Evolutionary conservation across 768 basidiomycete genomes (phyloP).

Genomic region (Russula brevipes): DNA sequence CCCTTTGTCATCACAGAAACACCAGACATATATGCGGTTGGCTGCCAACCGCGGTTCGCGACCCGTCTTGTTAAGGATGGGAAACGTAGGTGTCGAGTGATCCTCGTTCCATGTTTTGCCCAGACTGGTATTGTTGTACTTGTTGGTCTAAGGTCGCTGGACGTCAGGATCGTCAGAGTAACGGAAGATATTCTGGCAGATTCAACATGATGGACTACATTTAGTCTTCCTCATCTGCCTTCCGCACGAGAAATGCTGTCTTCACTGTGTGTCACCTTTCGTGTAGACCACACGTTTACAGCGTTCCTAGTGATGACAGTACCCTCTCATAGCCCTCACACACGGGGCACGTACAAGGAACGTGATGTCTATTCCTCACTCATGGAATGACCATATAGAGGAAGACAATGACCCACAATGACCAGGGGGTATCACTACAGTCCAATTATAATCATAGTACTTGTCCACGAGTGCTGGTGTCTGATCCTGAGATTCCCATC

Average conservation of each 20-base stretch:
- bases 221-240: background rate
- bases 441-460: too few relatives aligned
- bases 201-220: background rate
- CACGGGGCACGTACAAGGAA: background rate
- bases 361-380: background rate
- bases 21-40: conserved; percentile 89
- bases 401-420: too few relatives aligned
- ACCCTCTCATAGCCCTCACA: background rate
- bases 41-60: conserved; percentile 79
- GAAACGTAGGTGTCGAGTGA: conserved; percentile 25
- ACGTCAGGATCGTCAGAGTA: conserved; percentile 21
- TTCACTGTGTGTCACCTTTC: background rate
- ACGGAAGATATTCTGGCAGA: conserved; percentile 14
- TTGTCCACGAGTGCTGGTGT: too few relatives aligned
- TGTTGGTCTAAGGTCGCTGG: conserved; percentile 20
- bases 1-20: conserved; percentile 86
- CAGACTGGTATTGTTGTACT: conserved; percentile 25
- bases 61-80: conserved; percentile 58
- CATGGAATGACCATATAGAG: too few relatives aligned
- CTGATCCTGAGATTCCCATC: too few relatives aligned
- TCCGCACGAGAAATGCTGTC: background rate
- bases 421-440: too few relatives aligned
- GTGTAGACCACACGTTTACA: background rate
- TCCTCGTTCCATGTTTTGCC: conserved; percentile 24
- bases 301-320: background rate